Base-by-base conservation (phyloP, 495 filamentous ascomycete species). In the Penicillium chermesinum region DNA sequence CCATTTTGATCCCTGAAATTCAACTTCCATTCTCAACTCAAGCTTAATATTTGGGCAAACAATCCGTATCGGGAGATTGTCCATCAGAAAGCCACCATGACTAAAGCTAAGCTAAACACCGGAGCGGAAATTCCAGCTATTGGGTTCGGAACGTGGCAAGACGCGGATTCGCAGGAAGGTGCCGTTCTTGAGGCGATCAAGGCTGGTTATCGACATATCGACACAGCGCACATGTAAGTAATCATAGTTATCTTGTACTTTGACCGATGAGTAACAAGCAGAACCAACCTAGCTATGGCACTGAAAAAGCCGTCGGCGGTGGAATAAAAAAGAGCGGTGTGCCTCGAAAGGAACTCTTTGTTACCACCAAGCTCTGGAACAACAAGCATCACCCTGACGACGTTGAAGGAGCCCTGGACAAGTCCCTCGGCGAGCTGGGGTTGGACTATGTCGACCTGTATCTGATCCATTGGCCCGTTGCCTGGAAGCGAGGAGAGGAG, bases 331-430 rank as follows among this genome's bases (percentile, higher is more conserved):
- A 77, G 20, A 72, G 75, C 38, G 68, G 70, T 19, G 58, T 83
- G n/a, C 69, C 76, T 16, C 78, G 84, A 32, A 62, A 75, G 14
- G 70, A 86, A 27, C 61, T 86, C 47, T 87, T 84, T 68, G 67
- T 87, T n/a, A 85, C 83, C 3, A 80, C 72, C 46, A 88, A 88
- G 63, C 64, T 87, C 14, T 87, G 83, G 83, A 84, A 81, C 64
- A 78, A 79, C 39, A 75, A 79, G 52, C 84, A 88, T 52, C 77
- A 81, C 42, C 77, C 81, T 1, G 74, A 81, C 20, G 79, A 81
- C 38, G 85, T 84, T 2, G 65, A 61, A 21, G 63, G 64, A 9
- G 81, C 84, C n/a, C 58, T 82, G 46, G 70, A 81, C 40, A 71
- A 79, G 47, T 81, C 84, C 4, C 66, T 88, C 12, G 61, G 72